Conservation (phyloP, 768 basidiomycete species). For the Suillus hirtellus region DNA sequence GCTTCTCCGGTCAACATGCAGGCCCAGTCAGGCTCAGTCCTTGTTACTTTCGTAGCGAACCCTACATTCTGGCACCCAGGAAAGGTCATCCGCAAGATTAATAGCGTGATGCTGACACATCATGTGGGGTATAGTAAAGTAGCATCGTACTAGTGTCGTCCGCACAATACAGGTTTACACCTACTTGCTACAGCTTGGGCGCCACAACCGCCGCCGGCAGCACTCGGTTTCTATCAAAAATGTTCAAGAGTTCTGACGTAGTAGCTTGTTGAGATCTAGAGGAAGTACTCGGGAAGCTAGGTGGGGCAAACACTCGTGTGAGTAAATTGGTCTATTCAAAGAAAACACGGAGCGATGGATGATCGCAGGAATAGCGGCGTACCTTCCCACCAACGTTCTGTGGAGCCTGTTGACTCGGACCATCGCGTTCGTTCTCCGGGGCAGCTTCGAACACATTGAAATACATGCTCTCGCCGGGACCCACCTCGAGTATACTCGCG, state of each 20-base stretch:
- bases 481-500: slow-evolving; percentile 94
- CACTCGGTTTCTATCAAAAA: slow-evolving; percentile 11
- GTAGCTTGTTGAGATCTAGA: slow-evolving; percentile 29
- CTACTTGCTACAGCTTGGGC: slow-evolving; percentile 12
- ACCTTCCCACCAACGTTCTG: slow-evolving; percentile 78
- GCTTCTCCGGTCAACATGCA: not conserved
- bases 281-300: slow-evolving; percentile 83
- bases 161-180: slow-evolving; percentile 12
- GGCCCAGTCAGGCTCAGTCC: not conserved
- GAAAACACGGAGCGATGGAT: not conserved
- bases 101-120: slow-evolving; percentile 10
- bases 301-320: slow-evolving; percentile 11
- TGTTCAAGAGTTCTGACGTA: slow-evolving; percentile 6
- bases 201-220: slow-evolving; percentile 12
- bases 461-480: slow-evolving; percentile 82
- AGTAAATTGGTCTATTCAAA: slow-evolving; percentile 2
- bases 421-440: slow-evolving; percentile 95
- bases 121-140: slow-evolving; percentile 11
- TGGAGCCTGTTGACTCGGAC: slow-evolving; percentile 75
- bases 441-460: slow-evolving; percentile 99
- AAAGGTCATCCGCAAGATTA: slow-evolving; percentile 2
- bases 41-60: not conserved
- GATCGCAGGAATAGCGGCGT: slow-evolving; percentile 14
- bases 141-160: slow-evolving; percentile 2
- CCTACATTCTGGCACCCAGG: not conserved